Base-by-base conservation (phyloP, 345 rosid species). In the Salix exigua region DNA sequence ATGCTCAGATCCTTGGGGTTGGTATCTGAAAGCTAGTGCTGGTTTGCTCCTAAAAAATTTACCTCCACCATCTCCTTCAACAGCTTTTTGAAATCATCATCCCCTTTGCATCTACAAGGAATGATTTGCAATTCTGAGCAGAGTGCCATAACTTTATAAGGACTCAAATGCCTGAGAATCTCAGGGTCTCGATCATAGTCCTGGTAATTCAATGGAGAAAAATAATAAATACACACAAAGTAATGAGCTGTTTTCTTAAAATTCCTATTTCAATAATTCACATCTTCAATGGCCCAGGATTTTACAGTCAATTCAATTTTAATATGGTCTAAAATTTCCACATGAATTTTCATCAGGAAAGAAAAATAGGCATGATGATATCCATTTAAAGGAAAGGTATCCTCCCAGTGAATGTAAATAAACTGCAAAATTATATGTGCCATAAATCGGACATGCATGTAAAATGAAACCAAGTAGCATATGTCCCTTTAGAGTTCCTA, bases 171-270 rank as follows among this genome's bases (percentile, higher is more conserved):
- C 75, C 79, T 86, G 68, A 92, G 83, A 73, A 94, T 83, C 78
- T 82, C 87, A 9, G 89, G 90, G 70, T 92, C 96, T 68, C 98
- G 89, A 81, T 88, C 89, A 72, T 86, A 92, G 82, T 94, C 38
- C 58, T 46, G 31, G 5, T 37, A 26, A 64, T 42, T 7, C 42
- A 31, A 71, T 30, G 23, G 44, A 7, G 16, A 63, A 30, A 26
- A 51, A 51, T 19, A 51, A 50, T 17, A 26, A 62, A 62, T 62
- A 25, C 18, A 16, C 66, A 26, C 18, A 25, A 17, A 26, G 33
- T 13, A 62, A 12, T 61, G 66, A 61, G 33, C 31, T 26, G 35
- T 13, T 26, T 13, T 11, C 8, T 48, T 50, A 30, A 37, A 71
- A 11, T 30, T 71, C 64, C 25, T 19, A 33, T 71, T 31, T 21